A percentile compares a stretch with the other conserved stretches of the same genome.
Conservation (phyloP, 1,284 basidiomycete genomes). For the Cryptococcus neoformans region DNA sequence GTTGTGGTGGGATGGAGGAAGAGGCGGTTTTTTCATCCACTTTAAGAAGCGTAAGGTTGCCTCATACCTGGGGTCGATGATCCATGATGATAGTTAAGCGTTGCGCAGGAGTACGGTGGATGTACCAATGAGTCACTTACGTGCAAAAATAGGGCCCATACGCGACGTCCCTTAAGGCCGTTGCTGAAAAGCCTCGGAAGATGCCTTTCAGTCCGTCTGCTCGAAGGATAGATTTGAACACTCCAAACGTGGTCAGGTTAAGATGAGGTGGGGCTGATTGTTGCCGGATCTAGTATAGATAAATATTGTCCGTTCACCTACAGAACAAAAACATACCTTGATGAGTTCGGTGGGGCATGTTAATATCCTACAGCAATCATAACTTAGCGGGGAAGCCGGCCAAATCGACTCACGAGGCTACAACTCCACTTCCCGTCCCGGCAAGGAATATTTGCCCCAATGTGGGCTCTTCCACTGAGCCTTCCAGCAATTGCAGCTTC, state of each 20-base stretch:
- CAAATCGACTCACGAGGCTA: conserved; percentile 62
- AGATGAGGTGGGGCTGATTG: conserved; percentile 51
- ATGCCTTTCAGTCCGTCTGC: conserved; percentile 62
- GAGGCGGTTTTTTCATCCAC: conserved; percentile 22
- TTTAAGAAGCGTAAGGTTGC: conserved; percentile 63
- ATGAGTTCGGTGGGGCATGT: conserved; percentile 79
- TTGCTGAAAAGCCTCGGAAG: conserved; percentile 71
- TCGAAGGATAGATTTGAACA: conserved; percentile 58
- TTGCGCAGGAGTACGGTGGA: not conserved
- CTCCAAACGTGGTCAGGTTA: conserved; percentile 53
- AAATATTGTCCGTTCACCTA: not conserved
- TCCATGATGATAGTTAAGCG: too few species aligned
- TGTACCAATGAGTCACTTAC: conserved; percentile 48
- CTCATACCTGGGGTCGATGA: conserved; percentile 58
- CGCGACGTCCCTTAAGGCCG: conserved; percentile 68
- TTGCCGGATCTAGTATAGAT: conserved; percentile 61
- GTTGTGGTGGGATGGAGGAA: conserved; percentile 8
- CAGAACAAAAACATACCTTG: conserved; percentile 51
- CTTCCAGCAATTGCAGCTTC: conserved; percentile 28
- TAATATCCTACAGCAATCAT: conserved; percentile 56
- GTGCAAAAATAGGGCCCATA: conserved; percentile 81
- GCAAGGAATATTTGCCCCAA: conserved; percentile 65
- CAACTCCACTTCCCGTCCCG: conserved; percentile 70
- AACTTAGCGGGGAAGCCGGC: not conserved
- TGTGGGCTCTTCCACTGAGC: conserved; percentile 28